Percentiles rank a stretch among this genome's conserved stretches.
Conservation (phyloP, 441 rosid genomes). For the Erodium chrysanthum region DNA sequence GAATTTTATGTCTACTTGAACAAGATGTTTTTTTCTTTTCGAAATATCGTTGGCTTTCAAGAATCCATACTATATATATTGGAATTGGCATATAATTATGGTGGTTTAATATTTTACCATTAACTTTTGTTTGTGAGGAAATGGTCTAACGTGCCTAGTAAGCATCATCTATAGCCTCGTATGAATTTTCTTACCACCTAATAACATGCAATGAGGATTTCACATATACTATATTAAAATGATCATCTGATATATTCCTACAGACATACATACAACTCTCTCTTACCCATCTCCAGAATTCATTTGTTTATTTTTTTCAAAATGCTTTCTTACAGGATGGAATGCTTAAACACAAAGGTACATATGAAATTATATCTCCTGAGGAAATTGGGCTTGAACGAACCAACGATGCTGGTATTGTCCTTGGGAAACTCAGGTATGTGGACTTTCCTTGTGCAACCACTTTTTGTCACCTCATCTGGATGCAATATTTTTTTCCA, state of each 20-base stretch:
- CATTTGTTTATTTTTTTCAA: neutral
- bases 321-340: conserved; percentile 51
- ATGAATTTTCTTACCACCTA: neutral
- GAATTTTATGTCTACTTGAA: neutral
- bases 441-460: conserved; percentile 2
- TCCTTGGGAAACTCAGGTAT: conserved; percentile 91
- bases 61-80: neutral
- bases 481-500: neutral
- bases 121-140: neutral
- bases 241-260: neutral
- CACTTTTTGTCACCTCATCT: neutral
- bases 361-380: conserved; percentile 83
- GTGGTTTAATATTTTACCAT: neutral
- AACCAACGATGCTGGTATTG: conserved; percentile 81
- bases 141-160: neutral
- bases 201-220: neutral
- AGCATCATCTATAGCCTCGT: neutral
- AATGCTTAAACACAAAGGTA: conserved; percentile 89
- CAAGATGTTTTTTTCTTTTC: neutral
- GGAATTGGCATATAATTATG: neutral
- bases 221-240: neutral
- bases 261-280: neutral
- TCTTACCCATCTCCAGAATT: neutral
- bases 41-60: neutral
- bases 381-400: conserved; percentile 91